Base-by-base conservation (phyloP, 148 eudicot genomes). In the Fagopyrum tataricum region DNA sequence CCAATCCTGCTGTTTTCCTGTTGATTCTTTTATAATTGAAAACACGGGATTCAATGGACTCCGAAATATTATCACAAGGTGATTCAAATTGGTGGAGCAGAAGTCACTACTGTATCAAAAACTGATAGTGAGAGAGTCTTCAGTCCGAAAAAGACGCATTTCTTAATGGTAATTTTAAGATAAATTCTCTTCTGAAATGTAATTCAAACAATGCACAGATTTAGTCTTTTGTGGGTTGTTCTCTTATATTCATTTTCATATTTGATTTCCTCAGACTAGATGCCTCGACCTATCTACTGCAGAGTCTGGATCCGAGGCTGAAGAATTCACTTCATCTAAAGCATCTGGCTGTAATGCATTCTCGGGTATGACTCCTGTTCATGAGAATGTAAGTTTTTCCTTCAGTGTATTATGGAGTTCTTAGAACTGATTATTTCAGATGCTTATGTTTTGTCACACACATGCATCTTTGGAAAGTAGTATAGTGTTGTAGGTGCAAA, bases 291-390 rank as follows among this genome's bases (percentile, higher is more conserved):
- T 64, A 26, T 76, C 77, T 42, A 56, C 83, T 44, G 76, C 80
- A 23, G 87, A 81, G 62, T 83, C 88, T 67, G 91, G 82, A 71
- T 87, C 88, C 5, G 87, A 87, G 77, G 81, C 81, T 44, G 87
- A 87, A 71, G 88, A 83, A 18, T 14, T 84, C 53, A 53, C 75
- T 64, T 78, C 76, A 71, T 62, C 82, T 6, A 83, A 73, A 75
- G 77, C 81, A 76, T 64, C 48, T 39, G 80, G 44, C 61, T 48
- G 58, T 49, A 41, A 59, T 52, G 62, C 78, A 73, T 82, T 72
- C 68, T 75, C 77, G 55, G 79, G 72, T 56, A 73, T 83, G 77
- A 75, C 66, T 73, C 76, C 82, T 74, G 76, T 71, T 14, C 73
- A 72, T 81, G 88, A 85, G 59, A 85, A 82, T 80, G 89, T 85